Evolutionary conservation across 345 rosid genomes (phyloP), one percentile per base, ranked within the genome.

Genomic region (Orychophragmus violaceus): DNA sequence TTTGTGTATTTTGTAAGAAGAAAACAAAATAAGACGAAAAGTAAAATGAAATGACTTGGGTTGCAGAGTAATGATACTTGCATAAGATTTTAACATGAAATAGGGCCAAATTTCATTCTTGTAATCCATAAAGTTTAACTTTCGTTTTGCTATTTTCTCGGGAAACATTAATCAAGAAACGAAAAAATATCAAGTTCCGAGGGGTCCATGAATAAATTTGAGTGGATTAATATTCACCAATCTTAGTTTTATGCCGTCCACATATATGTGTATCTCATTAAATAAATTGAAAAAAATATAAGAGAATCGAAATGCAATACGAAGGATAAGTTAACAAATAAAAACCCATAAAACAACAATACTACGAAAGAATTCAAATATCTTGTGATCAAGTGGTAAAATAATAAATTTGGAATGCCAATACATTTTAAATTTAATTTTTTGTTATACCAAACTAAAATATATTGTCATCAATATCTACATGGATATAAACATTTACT

Each of bases 181-280:
- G 37, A 57, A 12, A 59, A 33, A 49, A 36, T 37, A 55, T 49
- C 66, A 66, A 72, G 53, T 64, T 48, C 44, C 65, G 21, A 64
- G 59, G 66, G 70, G 66, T 64, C 76, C 54, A 72, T 17, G 76
- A 65, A 65, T 59, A 72, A 21, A 45, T 23, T 65, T 39, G 11
- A 65, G 71, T 65, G 71, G 54, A 50, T 37, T 29, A 17, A 39
- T 58, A 72, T 39, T 41, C 71, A 16, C 42, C 48, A 12, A n/a
- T 30, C 55, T 65, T 58, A 22, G 16, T 28, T 63, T 49, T 6
- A 28, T 51, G 58, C 42, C 51, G 63, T 51, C 30, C 64, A 52
- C 62, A 24, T 42, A 60, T 39, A 59, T 49, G 29, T 50, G 21
- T 4, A 16, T 48, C 16, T 42, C n/a, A n/a, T 61, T 52, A 25